A percentile compares a stretch with the other conserved stretches of the same genome.
These are phyloP conservation scores for Fraxinus excelsior DNA, from an alignment of 257 asterid genomes.

Conservation along the genomic window DNA sequence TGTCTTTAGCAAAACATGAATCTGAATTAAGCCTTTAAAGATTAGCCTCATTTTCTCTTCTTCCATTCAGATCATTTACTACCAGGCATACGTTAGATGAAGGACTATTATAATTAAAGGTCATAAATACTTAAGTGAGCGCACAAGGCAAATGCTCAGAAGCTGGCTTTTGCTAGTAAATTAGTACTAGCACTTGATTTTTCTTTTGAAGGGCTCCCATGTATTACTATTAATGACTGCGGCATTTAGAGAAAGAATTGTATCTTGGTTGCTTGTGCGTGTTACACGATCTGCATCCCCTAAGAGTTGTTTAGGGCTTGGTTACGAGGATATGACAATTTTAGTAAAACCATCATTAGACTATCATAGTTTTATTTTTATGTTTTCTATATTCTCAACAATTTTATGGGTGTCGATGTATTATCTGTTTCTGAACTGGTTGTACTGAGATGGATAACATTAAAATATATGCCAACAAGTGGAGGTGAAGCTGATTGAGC, in stretches of 20 bases:
- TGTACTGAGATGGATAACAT: not conserved
- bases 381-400: not conserved
- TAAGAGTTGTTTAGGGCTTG: not conserved
- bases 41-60: constrained; percentile 9
- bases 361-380: not conserved
- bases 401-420: not conserved
- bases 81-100: not conserved
- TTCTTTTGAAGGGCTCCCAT: not conserved
- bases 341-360: too few relatives aligned
- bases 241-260: not conserved
- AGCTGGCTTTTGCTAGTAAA: not conserved
- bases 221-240: not conserved
- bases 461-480: not conserved
- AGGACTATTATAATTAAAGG: not conserved
- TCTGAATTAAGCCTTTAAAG: not conserved
- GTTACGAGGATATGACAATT: not conserved
- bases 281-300: not conserved
- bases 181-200: not conserved
- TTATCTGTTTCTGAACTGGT: not conserved
- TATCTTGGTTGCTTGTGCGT: not conserved
- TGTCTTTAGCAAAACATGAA: not conserved
- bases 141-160: not conserved
- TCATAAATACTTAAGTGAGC: not conserved
- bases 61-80: not conserved
- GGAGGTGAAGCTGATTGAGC: not conserved